Conservation (phyloP, 148 eudicot genomes). For the Persicaria tinctoria region DNA sequence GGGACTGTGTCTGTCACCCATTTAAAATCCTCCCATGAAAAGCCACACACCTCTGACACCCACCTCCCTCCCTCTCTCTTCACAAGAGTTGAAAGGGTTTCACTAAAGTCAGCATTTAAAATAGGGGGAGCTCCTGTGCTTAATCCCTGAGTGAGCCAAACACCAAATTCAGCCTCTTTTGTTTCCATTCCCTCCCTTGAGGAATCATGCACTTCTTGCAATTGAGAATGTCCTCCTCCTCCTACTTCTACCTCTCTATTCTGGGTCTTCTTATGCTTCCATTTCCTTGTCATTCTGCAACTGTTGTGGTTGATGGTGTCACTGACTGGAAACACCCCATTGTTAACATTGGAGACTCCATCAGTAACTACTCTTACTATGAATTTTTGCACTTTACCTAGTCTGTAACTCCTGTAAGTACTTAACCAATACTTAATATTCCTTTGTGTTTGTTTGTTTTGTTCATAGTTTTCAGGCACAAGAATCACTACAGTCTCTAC, state of each 20-base stretch:
- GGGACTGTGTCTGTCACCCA: slow-evolving; percentile 28
- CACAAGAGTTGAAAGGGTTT: slow-evolving; percentile 18
- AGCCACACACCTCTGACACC: slow-evolving; percentile 44
- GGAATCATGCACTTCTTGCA: slow-evolving; percentile 1
- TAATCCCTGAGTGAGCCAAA: not conserved
- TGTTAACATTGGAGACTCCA: slow-evolving; percentile 64
- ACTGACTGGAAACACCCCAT: slow-evolving; percentile 56
- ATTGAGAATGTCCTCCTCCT: not conserved
- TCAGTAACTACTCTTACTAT: slow-evolving; percentile 32
- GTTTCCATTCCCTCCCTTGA: slow-evolving; percentile 3
- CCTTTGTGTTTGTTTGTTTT: not conserved
- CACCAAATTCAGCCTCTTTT: not conserved
- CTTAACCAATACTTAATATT: too few relatives aligned
- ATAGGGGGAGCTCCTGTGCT: not conserved
- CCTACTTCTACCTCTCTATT: slow-evolving; percentile 15
- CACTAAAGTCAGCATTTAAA: slow-evolving; percentile 1
- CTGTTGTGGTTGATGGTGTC: slow-evolving; percentile 73
- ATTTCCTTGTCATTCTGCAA: slow-evolving; percentile 29
- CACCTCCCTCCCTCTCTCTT: slow-evolving; percentile 20
- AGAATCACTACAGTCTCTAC: slow-evolving; percentile 60
- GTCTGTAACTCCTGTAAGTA: not conserved
- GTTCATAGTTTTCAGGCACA: slow-evolving; percentile 72
- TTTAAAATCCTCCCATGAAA: slow-evolving; percentile 38
- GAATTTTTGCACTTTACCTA: not conserved
- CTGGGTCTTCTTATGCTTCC: not conserved